Conservation (phyloP, 805 yeast genomes). For the Metschnikowia shivogae region DNA sequence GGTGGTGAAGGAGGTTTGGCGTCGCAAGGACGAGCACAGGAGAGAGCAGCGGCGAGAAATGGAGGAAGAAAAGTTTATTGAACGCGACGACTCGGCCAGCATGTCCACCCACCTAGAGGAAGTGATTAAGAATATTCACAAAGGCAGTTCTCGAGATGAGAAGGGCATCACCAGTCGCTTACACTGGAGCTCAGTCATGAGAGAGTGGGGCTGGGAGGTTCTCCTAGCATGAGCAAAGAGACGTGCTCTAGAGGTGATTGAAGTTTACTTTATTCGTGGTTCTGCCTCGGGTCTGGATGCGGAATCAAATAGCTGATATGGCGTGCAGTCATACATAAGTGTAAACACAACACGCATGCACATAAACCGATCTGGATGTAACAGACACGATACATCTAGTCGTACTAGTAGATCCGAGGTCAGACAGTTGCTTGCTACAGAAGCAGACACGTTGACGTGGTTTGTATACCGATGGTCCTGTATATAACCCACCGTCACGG, state of each 20-base stretch:
- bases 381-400: too few species aligned
- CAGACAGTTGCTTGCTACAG: too few species aligned
- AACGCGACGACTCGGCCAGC: conserved; percentile 8
- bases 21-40: conserved; percentile 47
- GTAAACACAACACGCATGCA: too few species aligned
- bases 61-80: conserved; percentile 6
- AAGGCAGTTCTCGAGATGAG: conserved; percentile 29
- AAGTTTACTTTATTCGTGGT: not conserved
- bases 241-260: not conserved
- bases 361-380: not conserved
- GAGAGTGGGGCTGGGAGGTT: conserved; percentile 76
- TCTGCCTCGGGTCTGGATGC: too few species aligned
- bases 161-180: conserved; percentile 45
- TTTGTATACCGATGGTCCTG: too few species aligned
- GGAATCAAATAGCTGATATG: too few species aligned
- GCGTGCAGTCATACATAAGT: too few species aligned
- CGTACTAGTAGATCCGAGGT: too few species aligned
- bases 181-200: conserved; percentile 69
- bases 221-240: conserved; percentile 28
- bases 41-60: conserved; percentile 22
- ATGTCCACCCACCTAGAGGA: conserved; percentile 34
- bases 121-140: conserved; percentile 38
- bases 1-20: conserved; percentile 71
- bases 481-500: too few species aligned
- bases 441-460: too few species aligned